Evolutionary conservation across 352 stramenopile genomes (phyloP).

Genomic region (Phytopythium boreale): DNA sequence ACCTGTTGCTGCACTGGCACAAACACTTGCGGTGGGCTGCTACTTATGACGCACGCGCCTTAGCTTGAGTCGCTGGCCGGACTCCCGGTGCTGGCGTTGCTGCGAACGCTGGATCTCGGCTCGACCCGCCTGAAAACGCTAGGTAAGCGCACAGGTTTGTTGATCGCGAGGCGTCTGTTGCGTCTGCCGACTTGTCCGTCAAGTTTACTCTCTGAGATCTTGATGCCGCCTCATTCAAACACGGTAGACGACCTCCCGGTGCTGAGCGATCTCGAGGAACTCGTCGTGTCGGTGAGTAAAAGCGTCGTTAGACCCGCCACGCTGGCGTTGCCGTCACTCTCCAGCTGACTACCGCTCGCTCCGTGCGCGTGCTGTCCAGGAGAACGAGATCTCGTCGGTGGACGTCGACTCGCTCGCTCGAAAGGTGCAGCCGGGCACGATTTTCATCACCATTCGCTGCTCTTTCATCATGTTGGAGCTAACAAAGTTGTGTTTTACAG

Average conservation of each 20-base stretch:
- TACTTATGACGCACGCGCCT: background rate
- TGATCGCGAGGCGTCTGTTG: background rate
- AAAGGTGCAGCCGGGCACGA: too few species aligned
- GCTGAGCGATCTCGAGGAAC: conserved; percentile 47
- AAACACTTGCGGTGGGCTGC: background rate
- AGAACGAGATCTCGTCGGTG: conserved; percentile 13
- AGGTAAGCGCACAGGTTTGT: conserved; percentile 30
- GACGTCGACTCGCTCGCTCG: conserved; percentile 34
- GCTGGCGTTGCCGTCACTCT: background rate
- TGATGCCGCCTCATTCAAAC: background rate
- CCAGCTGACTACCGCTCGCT: background rate
- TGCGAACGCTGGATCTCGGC: conserved; percentile 47
- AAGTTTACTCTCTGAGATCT: too few species aligned
- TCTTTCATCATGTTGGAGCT: background rate
- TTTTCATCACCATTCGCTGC: background rate
- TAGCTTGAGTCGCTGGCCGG: conserved; percentile 46
- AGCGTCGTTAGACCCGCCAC: too few species aligned
- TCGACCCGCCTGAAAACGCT: conserved; percentile 45
- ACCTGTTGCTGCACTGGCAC: background rate
- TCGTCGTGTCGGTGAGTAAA: conserved; percentile 37
- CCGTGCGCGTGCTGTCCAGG: background rate
- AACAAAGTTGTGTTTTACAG: conserved; percentile 11
- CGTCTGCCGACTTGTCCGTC: background rate
- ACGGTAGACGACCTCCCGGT: conserved; percentile 35
- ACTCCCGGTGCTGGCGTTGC: conserved; percentile 34